Percentiles rank a stretch among this genome's conserved stretches.
These are phyloP conservation scores for Wickerhamiella galacta DNA, from an alignment of 805 yeast genomes.

Conservation along the genomic window DNA sequence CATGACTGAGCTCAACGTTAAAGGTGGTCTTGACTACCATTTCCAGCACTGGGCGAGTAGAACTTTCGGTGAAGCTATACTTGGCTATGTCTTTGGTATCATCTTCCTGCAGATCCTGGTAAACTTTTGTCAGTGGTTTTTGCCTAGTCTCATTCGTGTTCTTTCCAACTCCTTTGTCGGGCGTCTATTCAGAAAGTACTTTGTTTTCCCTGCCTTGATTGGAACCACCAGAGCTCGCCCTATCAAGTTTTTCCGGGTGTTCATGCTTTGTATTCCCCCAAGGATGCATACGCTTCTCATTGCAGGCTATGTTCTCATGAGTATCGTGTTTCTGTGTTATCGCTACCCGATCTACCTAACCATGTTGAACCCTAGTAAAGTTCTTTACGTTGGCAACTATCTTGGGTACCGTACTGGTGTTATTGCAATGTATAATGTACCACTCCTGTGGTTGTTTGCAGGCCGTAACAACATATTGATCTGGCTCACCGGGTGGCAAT, in stretches of 20 bases:
- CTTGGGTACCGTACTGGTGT: slow-evolving; percentile 24
- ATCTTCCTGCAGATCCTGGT: slow-evolving; percentile 4
- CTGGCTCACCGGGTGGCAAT: slow-evolving; percentile 38
- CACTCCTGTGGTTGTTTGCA: slow-evolving; percentile 47
- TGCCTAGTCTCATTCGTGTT: slow-evolving; percentile 4
- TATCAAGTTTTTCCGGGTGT: slow-evolving; percentile 1
- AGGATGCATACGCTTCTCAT: background rate
- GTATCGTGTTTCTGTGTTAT: background rate
- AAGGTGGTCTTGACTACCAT: background rate
- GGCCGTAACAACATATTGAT: slow-evolving; percentile 50
- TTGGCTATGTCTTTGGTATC: slow-evolving; percentile 7
- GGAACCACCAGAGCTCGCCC: slow-evolving; percentile 2
- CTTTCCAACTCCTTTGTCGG: slow-evolving; percentile 2
- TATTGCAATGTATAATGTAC: slow-evolving; percentile 23
- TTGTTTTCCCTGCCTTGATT: slow-evolving; percentile 6
- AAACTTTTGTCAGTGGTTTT: slow-evolving; percentile 7
- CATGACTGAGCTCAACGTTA: background rate
- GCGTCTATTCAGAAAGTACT: slow-evolving; percentile 3
- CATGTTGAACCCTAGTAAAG: background rate
- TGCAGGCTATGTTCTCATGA: background rate
- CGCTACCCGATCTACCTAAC: background rate
- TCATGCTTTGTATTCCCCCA: background rate
- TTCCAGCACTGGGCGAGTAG: slow-evolving; percentile 2
- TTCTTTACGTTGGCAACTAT: background rate
- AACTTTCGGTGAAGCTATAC: slow-evolving; percentile 3